phyloP scores from a whole-genome alignment of 2,329 filamentous ascomycete species.

The Colletotrichum trifolii region DNA sequence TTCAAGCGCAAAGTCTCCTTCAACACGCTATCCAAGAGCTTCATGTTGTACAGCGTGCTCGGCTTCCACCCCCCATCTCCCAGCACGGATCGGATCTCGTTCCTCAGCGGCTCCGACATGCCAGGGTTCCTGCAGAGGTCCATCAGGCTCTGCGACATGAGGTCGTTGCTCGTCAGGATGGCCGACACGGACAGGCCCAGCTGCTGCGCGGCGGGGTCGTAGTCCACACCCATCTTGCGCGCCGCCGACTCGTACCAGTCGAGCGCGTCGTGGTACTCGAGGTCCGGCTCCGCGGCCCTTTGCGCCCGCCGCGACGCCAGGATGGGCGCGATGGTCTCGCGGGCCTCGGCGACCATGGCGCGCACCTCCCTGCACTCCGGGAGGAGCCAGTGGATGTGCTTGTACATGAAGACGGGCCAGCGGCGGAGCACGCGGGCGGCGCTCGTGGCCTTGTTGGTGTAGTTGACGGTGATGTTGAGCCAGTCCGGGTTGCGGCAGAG shows the following conservation, averaged over 20 bases:
- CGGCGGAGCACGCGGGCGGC: slow-evolving; percentile 27
- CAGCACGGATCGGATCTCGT: slow-evolving; percentile 36
- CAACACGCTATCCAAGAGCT: slow-evolving; percentile 27
- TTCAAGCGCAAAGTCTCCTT: slow-evolving; percentile 34
- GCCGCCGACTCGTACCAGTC: slow-evolving; percentile 37
- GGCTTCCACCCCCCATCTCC: slow-evolving; percentile 12
- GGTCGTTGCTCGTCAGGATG: slow-evolving; percentile 41
- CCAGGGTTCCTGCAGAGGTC: slow-evolving; percentile 38
- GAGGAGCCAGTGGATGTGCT: slow-evolving; percentile 38
- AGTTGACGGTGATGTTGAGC: slow-evolving; percentile 35
- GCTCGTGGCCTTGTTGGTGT: slow-evolving; percentile 18
- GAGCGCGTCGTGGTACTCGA: slow-evolving; percentile 37
- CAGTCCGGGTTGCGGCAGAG: slow-evolving; percentile 38
- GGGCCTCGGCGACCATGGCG: slow-evolving; percentile 19
- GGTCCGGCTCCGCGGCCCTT: slow-evolving; percentile 5
- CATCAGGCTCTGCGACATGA: slow-evolving; percentile 38
- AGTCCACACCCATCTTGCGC: slow-evolving; percentile 14
- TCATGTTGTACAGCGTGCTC: slow-evolving; percentile 23
- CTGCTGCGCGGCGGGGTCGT: slow-evolving; percentile 31
- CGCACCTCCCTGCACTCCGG: slow-evolving; percentile 34
- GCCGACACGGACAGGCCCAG: slow-evolving; percentile 39
- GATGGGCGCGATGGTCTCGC: slow-evolving; percentile 31
- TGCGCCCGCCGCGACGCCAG: slow-evolving; percentile 36
- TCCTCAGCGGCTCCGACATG: slow-evolving; percentile 37
- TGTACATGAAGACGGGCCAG: slow-evolving; percentile 36